These are phyloP conservation scores for Phlyctochytrium arcticum DNA, from an alignment of 192 early-diverging fungal genomes.

Conservation along the genomic window DNA sequence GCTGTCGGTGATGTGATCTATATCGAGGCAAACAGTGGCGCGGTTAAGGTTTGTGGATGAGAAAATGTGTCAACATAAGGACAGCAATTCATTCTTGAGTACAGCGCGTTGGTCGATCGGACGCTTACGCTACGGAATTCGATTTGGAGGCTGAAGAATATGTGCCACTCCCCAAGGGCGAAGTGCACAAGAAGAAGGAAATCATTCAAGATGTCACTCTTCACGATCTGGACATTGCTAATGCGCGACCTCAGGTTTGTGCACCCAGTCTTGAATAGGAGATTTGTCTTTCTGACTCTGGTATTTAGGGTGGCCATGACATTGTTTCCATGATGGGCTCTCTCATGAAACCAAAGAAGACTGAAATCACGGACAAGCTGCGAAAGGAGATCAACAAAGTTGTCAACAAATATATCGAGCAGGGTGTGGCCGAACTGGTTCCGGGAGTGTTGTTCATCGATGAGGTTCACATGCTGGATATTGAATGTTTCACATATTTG, in stretches of 20 bases:
- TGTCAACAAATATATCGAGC: conserved; percentile 97
- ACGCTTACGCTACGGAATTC: conserved; percentile 97
- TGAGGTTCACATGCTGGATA: conserved; percentile 99
- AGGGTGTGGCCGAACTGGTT: conserved; percentile 94
- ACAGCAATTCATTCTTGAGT: background rate
- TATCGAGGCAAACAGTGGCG: conserved; percentile 94
- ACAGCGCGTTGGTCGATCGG: conserved; percentile 90
- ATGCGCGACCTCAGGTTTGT: conserved; percentile 78
- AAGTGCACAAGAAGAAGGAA: conserved; percentile 99
- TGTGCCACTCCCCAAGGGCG: conserved; percentile 96
- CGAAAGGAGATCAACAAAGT: conserved; percentile 98
- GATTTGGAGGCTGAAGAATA: conserved; percentile 98
- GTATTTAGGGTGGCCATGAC: conserved; percentile 82
- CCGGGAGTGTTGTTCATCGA: conserved; percentile 98
- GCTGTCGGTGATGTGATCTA: conserved; percentile 96
- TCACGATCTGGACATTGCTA: conserved; percentile 96
- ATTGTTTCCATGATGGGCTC: conserved; percentile 99
- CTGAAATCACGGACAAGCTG: conserved; percentile 98
- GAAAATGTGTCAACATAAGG: background rate
- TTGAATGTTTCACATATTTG: conserved; percentile 99
- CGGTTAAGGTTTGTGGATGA: conserved; percentile 72
- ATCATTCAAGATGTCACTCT: conserved; percentile 96
- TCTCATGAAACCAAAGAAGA: conserved; percentile 98
- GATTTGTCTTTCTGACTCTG: too few relatives aligned
- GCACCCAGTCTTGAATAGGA: too few relatives aligned